Evolutionary conservation across 768 basidiomycete species (phyloP).

Genomic region (Lactarius deliciosus): DNA sequence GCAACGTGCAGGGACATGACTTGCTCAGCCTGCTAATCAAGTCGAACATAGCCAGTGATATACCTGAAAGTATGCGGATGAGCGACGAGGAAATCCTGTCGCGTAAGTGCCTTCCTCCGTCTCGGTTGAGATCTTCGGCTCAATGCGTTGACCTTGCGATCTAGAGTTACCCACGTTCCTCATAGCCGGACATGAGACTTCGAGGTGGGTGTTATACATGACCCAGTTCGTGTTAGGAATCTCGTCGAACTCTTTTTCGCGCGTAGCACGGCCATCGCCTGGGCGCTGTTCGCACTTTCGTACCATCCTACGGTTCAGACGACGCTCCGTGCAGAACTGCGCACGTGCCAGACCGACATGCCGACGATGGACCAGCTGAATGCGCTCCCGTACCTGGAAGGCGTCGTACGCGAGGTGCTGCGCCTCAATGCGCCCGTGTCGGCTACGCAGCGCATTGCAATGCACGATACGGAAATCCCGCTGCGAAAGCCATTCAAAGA

Average conservation of each 20-base stretch:
- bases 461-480: conserved; percentile 35
- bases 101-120: no score
- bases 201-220: conserved; percentile 17
- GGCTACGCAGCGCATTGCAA: conserved; percentile 31
- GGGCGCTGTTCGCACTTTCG: conserved; percentile 38
- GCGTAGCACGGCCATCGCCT: conserved; percentile 36
- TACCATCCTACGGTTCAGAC: conserved; percentile 36
- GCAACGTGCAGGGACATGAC: conserved; percentile 32
- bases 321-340: conserved; percentile 38
- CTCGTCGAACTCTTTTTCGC: neutral
- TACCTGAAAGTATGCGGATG: conserved; percentile 32
- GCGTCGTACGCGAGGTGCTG: conserved; percentile 40
- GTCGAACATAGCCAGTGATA: conserved; percentile 37
- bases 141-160: no score
- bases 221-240: neutral
- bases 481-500: conserved; percentile 32
- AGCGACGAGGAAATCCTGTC: neutral
- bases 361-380: conserved; percentile 35
- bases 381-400: conserved; percentile 48
- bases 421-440: conserved; percentile 34
- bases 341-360: conserved; percentile 29
- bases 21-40: conserved; percentile 35
- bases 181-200: conserved; percentile 32
- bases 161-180: no score
- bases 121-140: no score